These are phyloP conservation scores for Ceratocystis eucalypticola DNA, from an alignment of 2,329 filamentous ascomycete genomes.

Conservation along the genomic window DNA sequence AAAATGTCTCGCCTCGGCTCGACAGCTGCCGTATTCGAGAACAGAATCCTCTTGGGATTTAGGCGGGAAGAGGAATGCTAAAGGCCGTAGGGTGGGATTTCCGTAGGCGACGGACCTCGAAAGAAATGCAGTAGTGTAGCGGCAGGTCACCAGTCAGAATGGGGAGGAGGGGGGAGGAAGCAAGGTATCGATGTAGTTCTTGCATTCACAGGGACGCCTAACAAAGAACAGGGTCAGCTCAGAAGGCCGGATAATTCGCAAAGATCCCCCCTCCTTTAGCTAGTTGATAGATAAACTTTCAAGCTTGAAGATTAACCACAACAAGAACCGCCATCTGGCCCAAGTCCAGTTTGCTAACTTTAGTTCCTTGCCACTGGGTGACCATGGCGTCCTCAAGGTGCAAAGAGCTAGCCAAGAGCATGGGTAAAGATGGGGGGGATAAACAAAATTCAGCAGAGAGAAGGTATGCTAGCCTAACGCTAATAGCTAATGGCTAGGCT, in stretches of 20 bases:
- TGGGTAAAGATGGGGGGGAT: not conserved
- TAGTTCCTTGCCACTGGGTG: not conserved
- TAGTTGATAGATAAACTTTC: not conserved
- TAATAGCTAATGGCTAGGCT: not conserved
- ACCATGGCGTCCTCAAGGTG: not conserved
- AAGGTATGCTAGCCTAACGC: not conserved
- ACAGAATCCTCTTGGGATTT: not conserved
- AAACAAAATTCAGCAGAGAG: not conserved
- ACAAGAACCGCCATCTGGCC: not conserved
- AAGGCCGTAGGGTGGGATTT: not conserved
- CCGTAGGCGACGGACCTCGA: not conserved
- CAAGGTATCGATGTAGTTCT: not conserved
- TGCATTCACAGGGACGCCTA: not conserved
- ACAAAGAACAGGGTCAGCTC: not conserved
- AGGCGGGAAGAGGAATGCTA: not conserved
- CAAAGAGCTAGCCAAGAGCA: not conserved
- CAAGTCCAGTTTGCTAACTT: not conserved
- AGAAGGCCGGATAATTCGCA: not conserved
- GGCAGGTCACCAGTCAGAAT: too few relatives aligned
- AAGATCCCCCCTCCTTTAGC: not conserved
- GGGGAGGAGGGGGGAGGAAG: too few relatives aligned
- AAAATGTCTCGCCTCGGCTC: conserved; percentile 3
- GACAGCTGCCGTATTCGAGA: not conserved
- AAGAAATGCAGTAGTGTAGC: too few relatives aligned
- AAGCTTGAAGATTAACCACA: not conserved